Evolutionary conservation across 129 eudicot species (phyloP).

Genomic region (Arctium lappa): DNA sequence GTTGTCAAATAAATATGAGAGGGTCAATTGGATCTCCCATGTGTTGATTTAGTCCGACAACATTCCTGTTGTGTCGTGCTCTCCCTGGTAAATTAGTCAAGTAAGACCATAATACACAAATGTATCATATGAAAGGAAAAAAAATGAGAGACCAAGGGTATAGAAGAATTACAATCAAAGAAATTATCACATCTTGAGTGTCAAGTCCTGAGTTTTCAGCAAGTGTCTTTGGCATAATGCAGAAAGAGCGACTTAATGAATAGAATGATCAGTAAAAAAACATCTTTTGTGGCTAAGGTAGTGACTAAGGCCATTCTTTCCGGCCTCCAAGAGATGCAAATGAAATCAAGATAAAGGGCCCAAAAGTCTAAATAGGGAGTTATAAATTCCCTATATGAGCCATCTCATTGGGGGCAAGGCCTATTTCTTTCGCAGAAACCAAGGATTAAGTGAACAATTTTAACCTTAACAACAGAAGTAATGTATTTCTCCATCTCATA

Average conservation of each 20-base stretch:
- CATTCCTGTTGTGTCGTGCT: constrained; percentile 79
- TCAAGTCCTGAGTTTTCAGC: constrained; percentile 98
- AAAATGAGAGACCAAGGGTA: not conserved
- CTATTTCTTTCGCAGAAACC: too few relatives aligned
- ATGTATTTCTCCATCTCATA: not conserved
- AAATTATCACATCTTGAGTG: constrained; percentile 87
- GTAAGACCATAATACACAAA: not conserved
- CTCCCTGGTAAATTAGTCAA: constrained; percentile 52
- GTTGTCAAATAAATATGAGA: constrained; percentile 81
- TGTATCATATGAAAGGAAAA: not conserved
- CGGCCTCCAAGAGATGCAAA: too few relatives aligned
- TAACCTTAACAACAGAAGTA: not conserved
- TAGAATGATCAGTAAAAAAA: too few relatives aligned
- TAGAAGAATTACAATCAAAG: constrained; percentile 60
- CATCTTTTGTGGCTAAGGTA: too few relatives aligned
- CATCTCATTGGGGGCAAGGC: too few relatives aligned
- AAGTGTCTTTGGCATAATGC: constrained; percentile 84
- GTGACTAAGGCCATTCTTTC: too few relatives aligned
- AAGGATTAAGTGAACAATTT: too few relatives aligned
- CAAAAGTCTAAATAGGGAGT: not conserved
- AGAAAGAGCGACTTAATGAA: constrained; percentile 30
- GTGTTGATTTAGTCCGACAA: constrained; percentile 88
- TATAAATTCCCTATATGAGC: too few relatives aligned
- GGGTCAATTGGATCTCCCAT: constrained; percentile 96
- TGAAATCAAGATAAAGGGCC: too few relatives aligned